Evolutionary conservation across 352 stramenopile genomes (phyloP), one percentile per base, ranked within the genome.

Genomic region (Globisporangium ultimum): DNA sequence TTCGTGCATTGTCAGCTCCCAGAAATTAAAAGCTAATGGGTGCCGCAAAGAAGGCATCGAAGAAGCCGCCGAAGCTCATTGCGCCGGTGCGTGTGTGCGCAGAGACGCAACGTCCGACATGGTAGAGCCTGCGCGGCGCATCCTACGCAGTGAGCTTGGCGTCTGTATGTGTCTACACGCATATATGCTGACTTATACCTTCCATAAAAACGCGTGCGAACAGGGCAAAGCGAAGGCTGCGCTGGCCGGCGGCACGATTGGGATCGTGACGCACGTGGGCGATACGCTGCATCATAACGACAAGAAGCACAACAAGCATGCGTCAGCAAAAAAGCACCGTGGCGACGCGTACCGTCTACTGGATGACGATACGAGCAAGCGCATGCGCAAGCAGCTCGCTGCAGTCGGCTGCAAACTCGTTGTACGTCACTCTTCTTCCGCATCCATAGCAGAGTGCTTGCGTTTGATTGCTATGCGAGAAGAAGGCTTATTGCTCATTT

Each of bases 331-430:
- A 5, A 32, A 32, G 24, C 11, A 8, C 38, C 11, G 61, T 17
- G 24, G 40, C 32, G 21, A 17, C 24, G 63, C 51, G 28, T 69
- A 70, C 56, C 68, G 51, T 42, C n/a, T 42, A 18, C n/a, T 61
- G 14, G 71, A 80, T 24, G 78, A 86, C n/a, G 75, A 88, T 40
- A 68, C 63, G 9, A 60, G 91, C 6, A 68, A 80, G 38, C 41
- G 66, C 24, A 84, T 93, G 74, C 67, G 82, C 42, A 77, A 71
- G 63, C 66, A 84, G 47, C 61, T 93, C 46, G 67, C 68, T 2
- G 51, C 63, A 15, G 49, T 89, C 24, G 84, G 80, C 32, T 90
- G 80, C 68, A 90, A 93, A 55, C 63, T 93, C n/a, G 70, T 77
- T 50, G 74, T 84, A 53, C 28, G 63, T 18, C 15, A 20, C 24